These are phyloP conservation scores for Sclerotinia subarctica DNA, from an alignment of 2,329 filamentous ascomycete species.

Conservation along the genomic window DNA sequence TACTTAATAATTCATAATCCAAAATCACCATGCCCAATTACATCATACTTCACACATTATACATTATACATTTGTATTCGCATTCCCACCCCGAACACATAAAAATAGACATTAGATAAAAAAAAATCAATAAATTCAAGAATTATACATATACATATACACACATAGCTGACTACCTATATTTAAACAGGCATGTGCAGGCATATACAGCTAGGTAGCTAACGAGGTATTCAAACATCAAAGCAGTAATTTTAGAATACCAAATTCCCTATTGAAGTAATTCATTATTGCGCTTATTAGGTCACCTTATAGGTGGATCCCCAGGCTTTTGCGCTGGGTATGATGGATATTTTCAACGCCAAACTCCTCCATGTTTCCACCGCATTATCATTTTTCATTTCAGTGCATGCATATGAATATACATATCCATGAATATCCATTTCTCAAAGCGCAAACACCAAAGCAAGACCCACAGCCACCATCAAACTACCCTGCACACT, in stretches of 20 bases:
- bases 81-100: neutral
- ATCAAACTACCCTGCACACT: neutral
- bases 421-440: neutral
- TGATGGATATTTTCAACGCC: conserved; percentile 8
- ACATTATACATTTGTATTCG: no score
- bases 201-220: neutral
- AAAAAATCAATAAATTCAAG: neutral
- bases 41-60: no score
- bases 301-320: no score
- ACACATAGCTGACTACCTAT: neutral
- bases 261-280: no score
- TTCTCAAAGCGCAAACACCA: conserved; percentile 1
- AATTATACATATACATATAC: neutral
- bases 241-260: no score
- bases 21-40: no score
- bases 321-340: neutral
- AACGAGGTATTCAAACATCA: no score
- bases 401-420: no score
- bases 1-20: no score
- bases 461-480: neutral
- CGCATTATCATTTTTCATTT: conserved; percentile 5
- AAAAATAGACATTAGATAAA: neutral
- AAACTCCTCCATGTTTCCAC: neutral
- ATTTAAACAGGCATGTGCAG: no score
- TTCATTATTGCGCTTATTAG: neutral